Evolutionary conservation across 2,329 filamentous ascomycete species (phyloP).

Genomic region (Fusarium continuum): DNA sequence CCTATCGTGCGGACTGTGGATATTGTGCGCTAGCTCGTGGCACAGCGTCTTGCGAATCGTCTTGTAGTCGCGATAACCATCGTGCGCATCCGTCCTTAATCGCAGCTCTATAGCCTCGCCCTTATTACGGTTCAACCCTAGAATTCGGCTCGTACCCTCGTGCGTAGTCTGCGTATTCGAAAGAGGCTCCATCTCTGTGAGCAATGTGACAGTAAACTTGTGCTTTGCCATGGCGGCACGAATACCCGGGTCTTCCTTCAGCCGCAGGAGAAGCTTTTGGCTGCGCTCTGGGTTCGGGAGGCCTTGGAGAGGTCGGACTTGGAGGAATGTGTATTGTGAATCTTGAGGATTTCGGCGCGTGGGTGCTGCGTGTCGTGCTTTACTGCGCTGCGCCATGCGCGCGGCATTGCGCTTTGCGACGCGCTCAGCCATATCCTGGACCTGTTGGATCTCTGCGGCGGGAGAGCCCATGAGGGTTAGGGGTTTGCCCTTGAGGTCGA

Average conservation of each 20-base stretch:
- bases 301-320: conserved; percentile 77
- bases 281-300: conserved; percentile 80
- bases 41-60: conserved; percentile 92
- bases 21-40: conserved; percentile 94
- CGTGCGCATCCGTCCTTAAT: conserved; percentile 90
- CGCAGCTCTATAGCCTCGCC: conserved; percentile 93
- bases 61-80: conserved; percentile 92
- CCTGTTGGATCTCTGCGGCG: conserved; percentile 64
- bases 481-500: conserved; percentile 63
- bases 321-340: conserved; percentile 80
- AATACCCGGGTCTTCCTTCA: conserved; percentile 87
- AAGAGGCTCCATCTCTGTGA: conserved; percentile 95
- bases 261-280: conserved; percentile 74
- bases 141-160: conserved; percentile 76
- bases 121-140: conserved; percentile 86
- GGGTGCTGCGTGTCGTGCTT: conserved; percentile 31
- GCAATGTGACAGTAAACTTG: conserved; percentile 81
- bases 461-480: conserved; percentile 73
- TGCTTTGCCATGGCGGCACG: conserved; percentile 83
- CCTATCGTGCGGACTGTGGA: conserved; percentile 83
- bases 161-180: conserved; percentile 77
- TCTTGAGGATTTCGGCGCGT: conserved; percentile 56
- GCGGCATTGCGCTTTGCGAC: conserved; percentile 59
- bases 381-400: conserved; percentile 47
- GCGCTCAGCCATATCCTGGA: conserved; percentile 59